Percentiles rank a stretch among this genome's conserved stretches.
These are phyloP conservation scores for Botrytis fragariae DNA, from an alignment of 2,329 filamentous ascomycete genomes.

Conservation along the genomic window DNA sequence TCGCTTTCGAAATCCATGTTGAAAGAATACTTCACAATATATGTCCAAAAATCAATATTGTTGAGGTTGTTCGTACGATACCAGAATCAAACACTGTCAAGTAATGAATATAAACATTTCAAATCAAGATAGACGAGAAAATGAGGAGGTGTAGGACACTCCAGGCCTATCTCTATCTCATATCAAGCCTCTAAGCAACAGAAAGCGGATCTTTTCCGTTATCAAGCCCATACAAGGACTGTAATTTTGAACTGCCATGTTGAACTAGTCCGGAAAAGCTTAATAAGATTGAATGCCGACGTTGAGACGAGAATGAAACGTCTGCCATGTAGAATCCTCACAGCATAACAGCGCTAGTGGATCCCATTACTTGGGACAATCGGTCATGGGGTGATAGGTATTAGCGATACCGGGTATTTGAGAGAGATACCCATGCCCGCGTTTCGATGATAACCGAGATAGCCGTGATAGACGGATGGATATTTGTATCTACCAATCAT, in stretches of 20 bases:
- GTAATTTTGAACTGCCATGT: neutral
- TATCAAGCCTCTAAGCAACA: neutral
- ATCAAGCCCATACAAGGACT: neutral
- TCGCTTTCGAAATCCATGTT: neutral
- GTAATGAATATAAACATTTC: neutral
- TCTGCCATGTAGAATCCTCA: neutral
- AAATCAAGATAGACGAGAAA: neutral
- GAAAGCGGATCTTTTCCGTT: neutral
- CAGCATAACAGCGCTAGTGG: neutral
- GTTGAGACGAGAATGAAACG: neutral
- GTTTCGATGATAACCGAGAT: neutral
- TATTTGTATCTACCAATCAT: neutral
- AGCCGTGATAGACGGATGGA: neutral
- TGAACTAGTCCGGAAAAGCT: neutral
- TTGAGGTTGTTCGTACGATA: neutral
- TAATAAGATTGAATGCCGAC: neutral
- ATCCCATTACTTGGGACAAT: neutral
- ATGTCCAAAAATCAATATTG: neutral
- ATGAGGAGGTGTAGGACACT: neutral
- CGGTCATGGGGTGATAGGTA: neutral
- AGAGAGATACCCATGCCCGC: neutral
- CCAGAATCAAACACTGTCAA: neutral
- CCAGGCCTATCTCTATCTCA: neutral
- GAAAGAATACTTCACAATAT: neutral
- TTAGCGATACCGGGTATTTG: neutral